phyloP scores from a whole-genome alignment of 2,329 filamentous ascomycete species.

The Blastomyces parvus region DNA sequence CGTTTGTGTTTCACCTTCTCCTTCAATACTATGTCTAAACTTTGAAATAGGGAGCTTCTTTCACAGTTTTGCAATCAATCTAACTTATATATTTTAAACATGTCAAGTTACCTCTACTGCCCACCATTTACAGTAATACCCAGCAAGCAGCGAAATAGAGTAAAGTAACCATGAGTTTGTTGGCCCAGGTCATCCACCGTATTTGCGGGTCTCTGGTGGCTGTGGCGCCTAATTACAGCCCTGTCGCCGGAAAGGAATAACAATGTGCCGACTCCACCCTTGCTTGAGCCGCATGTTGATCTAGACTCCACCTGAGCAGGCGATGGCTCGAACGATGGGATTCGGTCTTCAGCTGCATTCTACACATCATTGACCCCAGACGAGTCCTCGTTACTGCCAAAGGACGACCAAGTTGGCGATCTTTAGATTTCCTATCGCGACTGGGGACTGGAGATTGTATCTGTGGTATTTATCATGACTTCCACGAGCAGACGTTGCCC shows the following conservation, averaged over 20 bases:
- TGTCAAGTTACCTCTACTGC: background rate
- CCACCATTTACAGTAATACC: background rate
- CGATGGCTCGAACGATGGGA: background rate
- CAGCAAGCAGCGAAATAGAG: too few species aligned
- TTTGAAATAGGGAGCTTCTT: background rate
- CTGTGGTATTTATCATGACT: slow-evolving; percentile 7
- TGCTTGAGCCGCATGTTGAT: slow-evolving; percentile 1
- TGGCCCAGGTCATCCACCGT: too few species aligned
- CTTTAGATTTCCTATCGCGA: background rate
- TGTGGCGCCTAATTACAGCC: background rate
- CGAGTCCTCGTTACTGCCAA: background rate
- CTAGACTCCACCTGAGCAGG: slow-evolving; percentile 4
- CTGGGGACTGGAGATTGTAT: background rate
- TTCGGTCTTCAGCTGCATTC: background rate
- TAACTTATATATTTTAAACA: background rate
- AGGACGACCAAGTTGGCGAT: background rate
- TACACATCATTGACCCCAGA: background rate
- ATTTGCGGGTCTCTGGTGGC: background rate
- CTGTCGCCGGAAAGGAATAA: background rate
- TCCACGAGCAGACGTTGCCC: background rate
- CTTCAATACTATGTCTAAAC: background rate
- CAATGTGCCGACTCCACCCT: background rate
- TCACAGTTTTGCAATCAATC: background rate
- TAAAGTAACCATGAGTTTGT: too few species aligned
- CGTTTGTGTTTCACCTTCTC: background rate